Evolutionary conservation across 1,139 yeast genomes (phyloP).

Genomic region (Magnusiomyces paraingens): DNA sequence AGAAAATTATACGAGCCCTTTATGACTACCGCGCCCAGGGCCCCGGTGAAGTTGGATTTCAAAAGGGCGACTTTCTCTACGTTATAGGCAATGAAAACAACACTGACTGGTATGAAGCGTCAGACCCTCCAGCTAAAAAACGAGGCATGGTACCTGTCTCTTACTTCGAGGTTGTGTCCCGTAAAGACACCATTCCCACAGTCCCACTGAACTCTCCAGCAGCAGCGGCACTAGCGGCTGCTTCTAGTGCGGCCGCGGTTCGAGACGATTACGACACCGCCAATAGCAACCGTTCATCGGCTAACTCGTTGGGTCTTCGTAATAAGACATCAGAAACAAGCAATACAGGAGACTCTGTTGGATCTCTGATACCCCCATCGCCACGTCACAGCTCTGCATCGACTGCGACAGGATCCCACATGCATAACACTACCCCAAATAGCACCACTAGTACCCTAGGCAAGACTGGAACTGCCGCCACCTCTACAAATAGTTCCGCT

Average conservation of each 20-base stretch:
- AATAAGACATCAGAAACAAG: neutral
- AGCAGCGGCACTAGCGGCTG: constrained; percentile 6
- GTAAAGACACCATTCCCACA: constrained; percentile 43
- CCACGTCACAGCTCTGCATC: constrained; percentile 1
- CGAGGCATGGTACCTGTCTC: constrained; percentile 84
- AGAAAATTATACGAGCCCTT: constrained; percentile 77
- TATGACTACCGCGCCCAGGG: constrained; percentile 74
- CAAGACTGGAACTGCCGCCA: constrained; percentile 7
- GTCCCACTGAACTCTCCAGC: constrained; percentile 25
- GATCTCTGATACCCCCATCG: neutral
- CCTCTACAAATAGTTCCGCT: constrained; percentile 2
- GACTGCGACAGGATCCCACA: neutral
- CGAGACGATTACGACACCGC: neutral
- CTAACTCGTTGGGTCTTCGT: neutral
- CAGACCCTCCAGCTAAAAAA: constrained; percentile 70
- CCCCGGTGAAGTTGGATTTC: constrained; percentile 72
- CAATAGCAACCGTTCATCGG: constrained; percentile 1
- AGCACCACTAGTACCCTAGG: constrained; percentile 2
- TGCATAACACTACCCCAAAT: constrained; percentile 3
- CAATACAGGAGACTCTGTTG: neutral
- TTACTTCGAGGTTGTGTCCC: constrained; percentile 73
- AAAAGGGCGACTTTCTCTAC: constrained; percentile 83
- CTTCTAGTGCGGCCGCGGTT: neutral
- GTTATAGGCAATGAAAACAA: constrained; percentile 59
- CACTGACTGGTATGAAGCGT: constrained; percentile 81